These are phyloP conservation scores for Phaeodactylum tricornutum DNA, from an alignment of 108 stramenopile genomes.

Conservation along the genomic window DNA sequence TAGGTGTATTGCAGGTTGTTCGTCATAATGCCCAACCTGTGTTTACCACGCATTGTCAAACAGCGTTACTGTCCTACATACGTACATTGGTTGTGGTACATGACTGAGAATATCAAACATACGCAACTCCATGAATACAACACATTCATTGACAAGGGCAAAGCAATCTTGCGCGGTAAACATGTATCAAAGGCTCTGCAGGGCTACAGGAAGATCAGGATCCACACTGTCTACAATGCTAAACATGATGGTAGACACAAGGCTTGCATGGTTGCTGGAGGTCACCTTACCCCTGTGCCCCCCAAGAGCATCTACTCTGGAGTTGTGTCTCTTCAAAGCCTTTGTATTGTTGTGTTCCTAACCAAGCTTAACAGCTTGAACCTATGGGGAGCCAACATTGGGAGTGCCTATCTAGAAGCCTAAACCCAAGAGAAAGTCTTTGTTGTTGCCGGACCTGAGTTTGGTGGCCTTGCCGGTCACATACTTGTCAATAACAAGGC, in stretches of 20 bases:
- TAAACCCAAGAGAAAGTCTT: slow-evolving; percentile 10
- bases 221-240: slow-evolving; percentile 20
- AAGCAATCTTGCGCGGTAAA: too few species aligned
- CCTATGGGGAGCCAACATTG: slow-evolving; percentile 10
- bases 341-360: slow-evolving; percentile 4
- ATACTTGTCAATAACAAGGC: slow-evolving; percentile 7
- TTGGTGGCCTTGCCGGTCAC: slow-evolving; percentile 5
- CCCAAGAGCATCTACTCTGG: slow-evolving; percentile 16
- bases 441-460: slow-evolving; percentile 14
- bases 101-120: neutral
- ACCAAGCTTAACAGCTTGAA: slow-evolving; percentile 4
- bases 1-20: too few species aligned
- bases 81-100: neutral
- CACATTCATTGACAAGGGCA: slow-evolving; percentile 15
- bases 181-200: neutral
- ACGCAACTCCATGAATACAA: slow-evolving; percentile 17
- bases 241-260: slow-evolving; percentile 31
- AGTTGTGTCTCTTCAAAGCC: slow-evolving; percentile 14
- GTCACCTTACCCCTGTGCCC: slow-evolving; percentile 21
- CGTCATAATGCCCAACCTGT: slow-evolving; percentile 5
- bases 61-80: slow-evolving; percentile 21
- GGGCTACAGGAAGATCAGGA: slow-evolving; percentile 17
- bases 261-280: slow-evolving; percentile 23
- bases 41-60: slow-evolving; percentile 29
- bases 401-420: slow-evolving; percentile 16